phyloP scores from a whole-genome alignment of 75 land plant genomes.

The Adiantum capillusveneris region DNA sequence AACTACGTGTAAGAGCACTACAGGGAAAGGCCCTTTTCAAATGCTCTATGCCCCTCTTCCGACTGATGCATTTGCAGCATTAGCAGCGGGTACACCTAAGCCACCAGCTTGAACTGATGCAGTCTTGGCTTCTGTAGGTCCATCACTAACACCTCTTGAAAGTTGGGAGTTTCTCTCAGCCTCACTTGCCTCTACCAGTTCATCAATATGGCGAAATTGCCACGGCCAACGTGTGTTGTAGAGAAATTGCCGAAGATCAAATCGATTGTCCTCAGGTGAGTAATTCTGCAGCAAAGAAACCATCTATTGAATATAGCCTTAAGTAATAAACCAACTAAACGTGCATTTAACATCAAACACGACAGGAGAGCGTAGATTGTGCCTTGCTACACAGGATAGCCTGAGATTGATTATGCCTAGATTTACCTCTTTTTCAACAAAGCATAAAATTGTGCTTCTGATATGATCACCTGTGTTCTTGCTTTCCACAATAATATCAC shows the following conservation, averaged over 20 bases:
- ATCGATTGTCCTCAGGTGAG: slow-evolving; percentile 92
- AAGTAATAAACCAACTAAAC: no score
- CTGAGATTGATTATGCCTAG: no score
- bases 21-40: no score
- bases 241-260: slow-evolving; percentile 89
- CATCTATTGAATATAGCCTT: no score
- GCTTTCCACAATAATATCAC: no score
- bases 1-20: no score
- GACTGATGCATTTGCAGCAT: slow-evolving; percentile 42
- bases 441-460: no score
- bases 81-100: slow-evolving; percentile 74
- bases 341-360: no score
- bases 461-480: no score
- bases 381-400: no score
- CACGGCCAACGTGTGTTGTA: slow-evolving; percentile 94
- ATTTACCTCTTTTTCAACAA: no score
- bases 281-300: slow-evolving; percentile 77
- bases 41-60: slow-evolving; percentile 23
- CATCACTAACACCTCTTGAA: slow-evolving; percentile 1
- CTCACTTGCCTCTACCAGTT: slow-evolving; percentile 35
- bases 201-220: slow-evolving; percentile 87
- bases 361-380: no score
- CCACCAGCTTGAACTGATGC: slow-evolving; percentile 37
- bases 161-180: neutral
- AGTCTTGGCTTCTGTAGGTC: slow-evolving; percentile 18